Percentiles rank a stretch among this genome's conserved stretches.
These are phyloP conservation scores for Cardamine occulta DNA, from an alignment of 345 rosid genomes.

Conservation along the genomic window DNA sequence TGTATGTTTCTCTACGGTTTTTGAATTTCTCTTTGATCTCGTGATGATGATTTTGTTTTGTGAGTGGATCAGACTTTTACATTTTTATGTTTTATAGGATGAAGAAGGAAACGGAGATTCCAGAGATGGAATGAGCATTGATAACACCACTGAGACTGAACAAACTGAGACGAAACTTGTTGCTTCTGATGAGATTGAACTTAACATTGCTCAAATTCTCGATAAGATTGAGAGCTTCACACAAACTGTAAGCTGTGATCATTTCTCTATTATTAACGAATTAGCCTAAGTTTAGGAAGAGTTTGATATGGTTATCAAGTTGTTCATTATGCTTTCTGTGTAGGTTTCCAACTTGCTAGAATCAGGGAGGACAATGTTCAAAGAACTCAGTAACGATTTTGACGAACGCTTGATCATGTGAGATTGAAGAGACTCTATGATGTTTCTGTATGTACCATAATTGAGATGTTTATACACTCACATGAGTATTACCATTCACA, in stretches of 20 bases:
- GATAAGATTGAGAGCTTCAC: slow-evolving; percentile 85
- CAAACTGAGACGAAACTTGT: slow-evolving; percentile 53
- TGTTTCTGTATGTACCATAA: slow-evolving; percentile 16
- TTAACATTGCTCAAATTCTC: slow-evolving; percentile 57
- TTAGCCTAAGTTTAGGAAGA: background rate
- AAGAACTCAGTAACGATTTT: slow-evolving; percentile 73
- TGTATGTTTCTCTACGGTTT: slow-evolving; percentile 44
- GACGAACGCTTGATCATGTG: slow-evolving; percentile 75
- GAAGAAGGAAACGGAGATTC: slow-evolving; percentile 54
- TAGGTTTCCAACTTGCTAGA: slow-evolving; percentile 84
- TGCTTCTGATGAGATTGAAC: slow-evolving; percentile 87
- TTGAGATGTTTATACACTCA: slow-evolving; percentile 8
- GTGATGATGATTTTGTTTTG: slow-evolving; percentile 15
- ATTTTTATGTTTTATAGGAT: slow-evolving; percentile 45
- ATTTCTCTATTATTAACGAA: background rate
- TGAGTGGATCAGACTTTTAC: slow-evolving; percentile 1
- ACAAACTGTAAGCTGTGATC: slow-evolving; percentile 54
- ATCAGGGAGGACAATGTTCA: slow-evolving; percentile 75
- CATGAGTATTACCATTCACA: background rate
- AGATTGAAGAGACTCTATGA: slow-evolving; percentile 38
- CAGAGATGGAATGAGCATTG: slow-evolving; percentile 43
- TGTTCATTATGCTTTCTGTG: slow-evolving; percentile 3
- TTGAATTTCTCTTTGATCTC: slow-evolving; percentile 22
- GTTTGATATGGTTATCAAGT: background rate
- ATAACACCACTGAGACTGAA: slow-evolving; percentile 55